Percentiles rank a stretch among this genome's conserved stretches.
Conservation (phyloP, 169 alveolate species). For the Blepharisma undulans region DNA sequence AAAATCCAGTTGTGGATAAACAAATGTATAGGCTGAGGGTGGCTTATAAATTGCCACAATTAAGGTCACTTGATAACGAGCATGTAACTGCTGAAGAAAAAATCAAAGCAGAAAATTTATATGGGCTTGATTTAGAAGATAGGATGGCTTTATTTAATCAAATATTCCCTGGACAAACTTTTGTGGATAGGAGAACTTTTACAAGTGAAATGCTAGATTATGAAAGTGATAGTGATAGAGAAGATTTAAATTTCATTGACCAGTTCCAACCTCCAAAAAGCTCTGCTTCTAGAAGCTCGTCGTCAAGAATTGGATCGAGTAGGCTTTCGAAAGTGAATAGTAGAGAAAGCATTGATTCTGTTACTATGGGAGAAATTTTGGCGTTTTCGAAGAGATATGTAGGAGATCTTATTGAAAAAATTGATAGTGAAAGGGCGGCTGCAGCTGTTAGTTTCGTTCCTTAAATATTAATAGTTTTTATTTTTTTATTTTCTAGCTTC, state of each 20-base stretch:
- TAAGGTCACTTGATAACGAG: conserved; percentile 78
- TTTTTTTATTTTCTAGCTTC: too few species aligned
- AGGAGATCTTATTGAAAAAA: conserved; percentile 32
- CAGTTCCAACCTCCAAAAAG: background rate
- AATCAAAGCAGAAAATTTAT: conserved; percentile 82
- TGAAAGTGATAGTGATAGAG: conserved; percentile 80
- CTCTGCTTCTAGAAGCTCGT: background rate
- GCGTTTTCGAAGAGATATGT: conserved; percentile 16
- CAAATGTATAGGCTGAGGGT: conserved; percentile 47
- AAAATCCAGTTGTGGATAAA: conserved; percentile 70
- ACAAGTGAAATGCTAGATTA: conserved; percentile 75
- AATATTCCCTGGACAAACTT: conserved; percentile 75
- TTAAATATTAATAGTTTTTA: background rate
- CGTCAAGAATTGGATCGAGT: background rate
- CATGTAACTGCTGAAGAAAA: conserved; percentile 75
- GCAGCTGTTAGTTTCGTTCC: background rate
- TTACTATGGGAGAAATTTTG: background rate
- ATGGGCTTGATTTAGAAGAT: conserved; percentile 79
- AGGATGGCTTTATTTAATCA: conserved; percentile 71
- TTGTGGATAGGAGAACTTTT: conserved; percentile 83
- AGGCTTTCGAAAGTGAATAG: background rate
- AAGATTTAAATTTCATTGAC: conserved; percentile 61
- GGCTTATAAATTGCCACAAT: conserved; percentile 74
- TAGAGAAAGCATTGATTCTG: conserved; percentile 5
- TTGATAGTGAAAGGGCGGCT: background rate